These are phyloP conservation scores for Samsoniella hepiali DNA, from an alignment of 2,329 filamentous ascomycete species.

Conservation along the genomic window DNA sequence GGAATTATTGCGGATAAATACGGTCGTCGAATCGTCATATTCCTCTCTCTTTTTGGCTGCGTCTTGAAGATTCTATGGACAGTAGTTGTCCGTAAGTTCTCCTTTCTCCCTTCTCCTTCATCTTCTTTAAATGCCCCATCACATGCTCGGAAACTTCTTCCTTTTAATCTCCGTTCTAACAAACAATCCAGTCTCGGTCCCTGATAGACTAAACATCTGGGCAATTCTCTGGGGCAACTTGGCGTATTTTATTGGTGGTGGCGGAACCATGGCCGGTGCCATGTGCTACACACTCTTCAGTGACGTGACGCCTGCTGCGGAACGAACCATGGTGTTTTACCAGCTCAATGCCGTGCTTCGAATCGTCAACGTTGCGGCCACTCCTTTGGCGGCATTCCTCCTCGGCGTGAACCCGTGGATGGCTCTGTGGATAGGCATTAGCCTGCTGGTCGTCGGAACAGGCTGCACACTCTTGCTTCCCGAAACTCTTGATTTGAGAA, in stretches of 20 bases:
- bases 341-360: constrained; percentile 37
- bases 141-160: not conserved
- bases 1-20: constrained; percentile 47
- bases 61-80: constrained; percentile 29
- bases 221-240: constrained; percentile 32
- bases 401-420: constrained; percentile 40
- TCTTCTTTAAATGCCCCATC: not conserved
- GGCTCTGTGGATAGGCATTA: constrained; percentile 36
- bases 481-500: constrained; percentile 40
- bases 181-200: constrained; percentile 33
- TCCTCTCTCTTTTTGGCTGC: constrained; percentile 34
- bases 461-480: constrained; percentile 35
- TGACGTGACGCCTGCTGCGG: constrained; percentile 39
- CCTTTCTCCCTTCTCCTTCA: not conserved
- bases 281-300: constrained; percentile 46
- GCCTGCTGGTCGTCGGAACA: constrained; percentile 29
- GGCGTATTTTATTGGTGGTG: constrained; percentile 42
- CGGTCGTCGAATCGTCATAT: constrained; percentile 41
- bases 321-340: constrained; percentile 41
- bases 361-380: constrained; percentile 37
- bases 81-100: constrained; percentile 32
- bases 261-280: constrained; percentile 36
- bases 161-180: not conserved
- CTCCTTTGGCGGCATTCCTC: constrained; percentile 40
- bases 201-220: constrained; percentile 41